These are phyloP conservation scores for Fraxinus quadrangulata DNA, from an alignment of 257 asterid genomes.

Conservation along the genomic window DNA sequence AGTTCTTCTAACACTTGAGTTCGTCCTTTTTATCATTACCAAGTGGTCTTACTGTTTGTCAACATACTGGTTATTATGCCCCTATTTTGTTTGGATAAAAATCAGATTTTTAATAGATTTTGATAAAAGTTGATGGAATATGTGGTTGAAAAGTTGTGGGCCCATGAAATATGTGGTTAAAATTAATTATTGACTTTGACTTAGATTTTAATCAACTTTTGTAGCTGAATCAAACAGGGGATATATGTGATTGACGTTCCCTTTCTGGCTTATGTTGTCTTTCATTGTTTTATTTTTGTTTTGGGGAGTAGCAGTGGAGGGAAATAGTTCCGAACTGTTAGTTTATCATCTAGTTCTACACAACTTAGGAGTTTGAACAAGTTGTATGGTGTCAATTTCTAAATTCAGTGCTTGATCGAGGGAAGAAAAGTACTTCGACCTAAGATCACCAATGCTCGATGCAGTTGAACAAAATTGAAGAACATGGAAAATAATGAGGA, in stretches of 20 bases:
- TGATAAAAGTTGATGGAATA: too few relatives aligned
- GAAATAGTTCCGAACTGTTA: background rate
- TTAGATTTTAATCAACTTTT: too few relatives aligned
- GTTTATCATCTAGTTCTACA: background rate
- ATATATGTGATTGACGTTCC: background rate
- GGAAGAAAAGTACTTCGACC: too few relatives aligned
- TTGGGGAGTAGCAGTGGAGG: background rate
- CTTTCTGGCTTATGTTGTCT: background rate
- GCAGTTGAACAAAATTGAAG: too few relatives aligned
- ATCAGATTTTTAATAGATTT: too few relatives aligned
- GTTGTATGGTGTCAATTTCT: background rate
- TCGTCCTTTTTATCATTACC: constrained; percentile 1
- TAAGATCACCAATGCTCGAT: too few relatives aligned
- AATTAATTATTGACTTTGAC: too few relatives aligned
- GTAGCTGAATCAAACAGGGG: too few relatives aligned
- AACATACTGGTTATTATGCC: background rate
- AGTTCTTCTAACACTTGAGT: background rate
- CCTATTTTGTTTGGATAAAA: too few relatives aligned
- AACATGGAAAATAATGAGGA: background rate
- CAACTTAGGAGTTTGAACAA: background rate
- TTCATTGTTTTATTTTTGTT: background rate
- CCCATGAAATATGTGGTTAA: too few relatives aligned
- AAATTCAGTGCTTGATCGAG: background rate
- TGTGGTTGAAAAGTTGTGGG: too few relatives aligned
- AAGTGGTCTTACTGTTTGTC: background rate